Evolutionary conservation across 2,329 filamentous ascomycete species (phyloP).

Genomic region (Colletotrichum sp.): DNA sequence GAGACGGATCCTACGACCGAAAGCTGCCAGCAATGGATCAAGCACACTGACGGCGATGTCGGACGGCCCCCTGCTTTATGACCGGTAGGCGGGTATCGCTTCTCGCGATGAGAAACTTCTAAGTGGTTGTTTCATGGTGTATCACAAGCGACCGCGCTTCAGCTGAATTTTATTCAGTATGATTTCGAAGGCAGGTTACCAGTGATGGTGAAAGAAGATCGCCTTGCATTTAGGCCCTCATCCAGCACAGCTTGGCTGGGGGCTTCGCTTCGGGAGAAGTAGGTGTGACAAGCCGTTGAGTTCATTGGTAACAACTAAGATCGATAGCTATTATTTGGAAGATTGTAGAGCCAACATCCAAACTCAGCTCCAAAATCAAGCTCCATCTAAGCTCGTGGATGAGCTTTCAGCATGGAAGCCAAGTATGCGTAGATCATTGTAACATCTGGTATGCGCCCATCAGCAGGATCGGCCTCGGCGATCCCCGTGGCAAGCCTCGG

Average conservation of each 20-base stretch:
- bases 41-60: not conserved
- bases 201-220: not conserved
- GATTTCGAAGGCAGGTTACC: accelerated
- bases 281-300: not conserved
- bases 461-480: not conserved
- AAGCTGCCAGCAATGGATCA: not conserved
- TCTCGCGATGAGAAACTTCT: not conserved
- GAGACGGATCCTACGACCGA: not conserved
- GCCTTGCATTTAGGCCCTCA: accelerated
- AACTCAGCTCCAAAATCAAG: not conserved
- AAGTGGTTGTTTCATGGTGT: not conserved
- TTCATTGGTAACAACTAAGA: not conserved
- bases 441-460: not conserved
- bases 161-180: not conserved
- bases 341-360: not conserved
- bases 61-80: not conserved
- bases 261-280: not conserved
- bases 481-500: not conserved
- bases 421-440: not conserved
- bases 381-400: not conserved
- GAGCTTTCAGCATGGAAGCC: not conserved
- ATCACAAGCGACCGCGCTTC: not conserved
- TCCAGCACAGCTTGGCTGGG: too few relatives aligned
- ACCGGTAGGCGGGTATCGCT: not conserved
- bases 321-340: accelerated